Conservation (phyloP, 495 filamentous ascomycete species). For the Beverwykella pulmonaria region DNA sequence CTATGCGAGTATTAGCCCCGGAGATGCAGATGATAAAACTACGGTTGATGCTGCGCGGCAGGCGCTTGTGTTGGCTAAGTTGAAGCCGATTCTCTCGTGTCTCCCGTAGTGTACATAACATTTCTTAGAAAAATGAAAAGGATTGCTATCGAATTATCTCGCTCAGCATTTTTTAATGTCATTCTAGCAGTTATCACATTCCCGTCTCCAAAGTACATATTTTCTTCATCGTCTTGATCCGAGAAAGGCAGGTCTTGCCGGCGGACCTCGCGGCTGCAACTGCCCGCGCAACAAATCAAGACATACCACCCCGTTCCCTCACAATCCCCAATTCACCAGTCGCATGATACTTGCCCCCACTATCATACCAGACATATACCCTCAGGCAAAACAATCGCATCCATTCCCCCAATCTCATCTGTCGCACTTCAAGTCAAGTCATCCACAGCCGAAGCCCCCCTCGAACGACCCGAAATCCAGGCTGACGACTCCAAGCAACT, state of each 20-base stretch:
- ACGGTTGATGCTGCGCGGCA: slow-evolving; percentile 61
- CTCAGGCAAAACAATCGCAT: neutral
- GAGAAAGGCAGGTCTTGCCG: neutral
- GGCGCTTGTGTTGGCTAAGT: slow-evolving; percentile 57
- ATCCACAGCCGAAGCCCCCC: neutral
- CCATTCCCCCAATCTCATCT: neutral
- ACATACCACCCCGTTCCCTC: neutral
- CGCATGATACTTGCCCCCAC: neutral
- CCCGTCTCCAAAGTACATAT: too few relatives aligned
- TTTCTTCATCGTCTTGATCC: too few relatives aligned
- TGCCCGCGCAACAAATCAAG: too few relatives aligned
- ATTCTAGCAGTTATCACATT: too few relatives aligned
- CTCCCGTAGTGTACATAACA: slow-evolving; percentile 21
- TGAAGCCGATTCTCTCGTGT: slow-evolving; percentile 58
- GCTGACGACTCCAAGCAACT: neutral
- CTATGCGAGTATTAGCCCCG: slow-evolving; percentile 66
- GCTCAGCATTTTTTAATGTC: too few relatives aligned
- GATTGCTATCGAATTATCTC: too few relatives aligned
- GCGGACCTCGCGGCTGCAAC: neutral
- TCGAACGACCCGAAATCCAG: slow-evolving; percentile 23
- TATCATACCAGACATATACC: neutral
- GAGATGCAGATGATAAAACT: slow-evolving; percentile 58
- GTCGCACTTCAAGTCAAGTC: neutral
- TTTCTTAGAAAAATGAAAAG: neutral
- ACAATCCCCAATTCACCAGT: neutral